These are phyloP conservation scores for Scenedesmus sp. DNA, from an alignment of 163 green algal species.

Conservation along the genomic window DNA sequence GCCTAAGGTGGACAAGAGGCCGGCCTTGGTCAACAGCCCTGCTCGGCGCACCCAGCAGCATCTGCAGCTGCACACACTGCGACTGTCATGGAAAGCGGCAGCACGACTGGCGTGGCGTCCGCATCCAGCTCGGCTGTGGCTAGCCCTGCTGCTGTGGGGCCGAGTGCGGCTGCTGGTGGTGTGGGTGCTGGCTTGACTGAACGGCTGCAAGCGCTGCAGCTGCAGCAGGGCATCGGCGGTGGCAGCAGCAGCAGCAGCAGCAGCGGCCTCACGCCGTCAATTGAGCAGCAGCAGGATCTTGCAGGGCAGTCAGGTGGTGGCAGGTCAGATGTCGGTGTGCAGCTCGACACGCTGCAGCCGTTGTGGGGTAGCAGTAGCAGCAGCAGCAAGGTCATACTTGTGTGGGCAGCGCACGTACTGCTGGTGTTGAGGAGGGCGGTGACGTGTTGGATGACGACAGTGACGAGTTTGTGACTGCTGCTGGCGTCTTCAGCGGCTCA, in stretches of 20 bases:
- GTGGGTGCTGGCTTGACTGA: background rate
- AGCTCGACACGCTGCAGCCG: background rate
- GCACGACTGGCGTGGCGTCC: background rate
- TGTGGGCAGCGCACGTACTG: background rate
- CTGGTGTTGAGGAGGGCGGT: background rate
- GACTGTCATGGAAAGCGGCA: background rate
- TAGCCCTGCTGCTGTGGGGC: background rate
- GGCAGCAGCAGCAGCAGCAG: background rate
- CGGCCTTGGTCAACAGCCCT: background rate
- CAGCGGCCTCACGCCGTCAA: no score
- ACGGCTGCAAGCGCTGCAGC: background rate
- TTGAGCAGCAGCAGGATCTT: background rate
- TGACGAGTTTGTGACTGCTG: conserved; percentile 8
- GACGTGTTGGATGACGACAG: background rate
- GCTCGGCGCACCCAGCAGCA: background rate
- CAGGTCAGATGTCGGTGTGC: background rate
- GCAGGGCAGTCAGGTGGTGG: background rate
- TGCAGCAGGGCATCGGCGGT: background rate
- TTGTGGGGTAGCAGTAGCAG: background rate
- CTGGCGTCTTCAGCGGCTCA: background rate
- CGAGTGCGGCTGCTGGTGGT: background rate
- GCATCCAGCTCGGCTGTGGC: background rate
- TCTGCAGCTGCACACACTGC: background rate
- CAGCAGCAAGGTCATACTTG: background rate
- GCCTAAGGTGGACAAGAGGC: background rate